Conservation (phyloP, 2,329 filamentous ascomycete genomes). For the Macrophomina pseudophaseolina region DNA sequence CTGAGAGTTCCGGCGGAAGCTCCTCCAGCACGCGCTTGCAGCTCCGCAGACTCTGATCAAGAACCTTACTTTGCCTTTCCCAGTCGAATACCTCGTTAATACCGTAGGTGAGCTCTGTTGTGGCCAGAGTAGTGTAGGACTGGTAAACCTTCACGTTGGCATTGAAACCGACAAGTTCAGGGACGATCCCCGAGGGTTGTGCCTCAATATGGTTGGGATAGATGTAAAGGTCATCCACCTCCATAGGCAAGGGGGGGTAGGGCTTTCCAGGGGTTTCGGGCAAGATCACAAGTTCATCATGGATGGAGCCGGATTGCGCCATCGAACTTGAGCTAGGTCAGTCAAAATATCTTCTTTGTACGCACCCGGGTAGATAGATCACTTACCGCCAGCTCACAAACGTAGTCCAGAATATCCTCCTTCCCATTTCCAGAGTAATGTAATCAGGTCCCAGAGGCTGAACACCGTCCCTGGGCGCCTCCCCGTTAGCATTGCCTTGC, state of each 20-base stretch:
- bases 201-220: constrained; percentile 71
- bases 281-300: constrained; percentile 74
- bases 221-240: constrained; percentile 85
- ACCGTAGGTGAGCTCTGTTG: constrained; percentile 83
- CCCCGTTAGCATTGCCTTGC: constrained; percentile 14
- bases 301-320: constrained; percentile 74
- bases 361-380: neutral
- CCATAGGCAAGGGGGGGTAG: constrained; percentile 78
- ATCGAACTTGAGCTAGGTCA: constrained; percentile 62
- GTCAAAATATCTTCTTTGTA: constrained; percentile 20
- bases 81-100: constrained; percentile 76
- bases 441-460: constrained; percentile 30
- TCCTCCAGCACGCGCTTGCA: constrained; percentile 72
- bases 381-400: constrained; percentile 71
- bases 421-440: constrained; percentile 60
- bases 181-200: constrained; percentile 71
- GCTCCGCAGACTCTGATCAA: constrained; percentile 72
- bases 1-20: constrained; percentile 71
- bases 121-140: constrained; percentile 78
- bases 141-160: constrained; percentile 77
- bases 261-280: constrained; percentile 76
- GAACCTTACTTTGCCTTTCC: constrained; percentile 74
- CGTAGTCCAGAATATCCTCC: constrained; percentile 79
- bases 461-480: constrained; percentile 1
- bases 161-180: constrained; percentile 80